Evolutionary conservation across 1,139 yeast genomes (phyloP), one percentile per base, ranked within the genome.

Genomic region (Martiniozyma asiatica): DNA sequence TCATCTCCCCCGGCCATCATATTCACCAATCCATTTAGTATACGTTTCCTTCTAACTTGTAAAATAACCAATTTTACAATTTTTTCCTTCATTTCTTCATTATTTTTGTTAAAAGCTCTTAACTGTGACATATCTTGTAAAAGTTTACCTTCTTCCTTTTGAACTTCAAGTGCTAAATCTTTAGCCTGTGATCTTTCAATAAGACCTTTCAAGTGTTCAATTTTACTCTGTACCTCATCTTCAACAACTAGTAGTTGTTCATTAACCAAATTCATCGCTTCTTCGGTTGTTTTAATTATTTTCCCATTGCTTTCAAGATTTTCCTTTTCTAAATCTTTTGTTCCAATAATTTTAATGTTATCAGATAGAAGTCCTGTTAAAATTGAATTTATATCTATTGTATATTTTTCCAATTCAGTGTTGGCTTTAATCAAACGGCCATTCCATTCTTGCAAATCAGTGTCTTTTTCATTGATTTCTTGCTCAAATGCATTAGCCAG

Each of bases 181-280:
- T 62, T 58, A 2, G 70, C 65, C 43, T 76, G 85, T 2, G 73
- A 58, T 27, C 72, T 59, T 43, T 72, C 79, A 21, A 73, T 52
- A 4, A 65, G 38, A 35, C 55, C 58, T 18, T 53, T 55, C 29
- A 73, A 50, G 29, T 55, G 53, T 50, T 22, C 55, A 43, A 23
- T 51, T 47, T 26, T 53, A 33, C 29, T 61, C 47, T 30, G 19
- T 25, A 42, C 51, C 13, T 68, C 71, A 14, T 55, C 52, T 57
- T 55, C 44, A 63, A 59, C 14, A n/a, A n/a, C n/a, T n/a, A n/a
- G n/a, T n/a, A n/a, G n/a, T n/a, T n/a, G n/a, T 53, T 51, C n/a
- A 48, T 50, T 16, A 65, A 48, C 25, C 34, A 43, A 22, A 5
- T 10, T 27, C 27, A 7, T 29, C 24, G 20, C 25, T 13, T 18